phyloP scores from a whole-genome alignment of 331 rosid species.

The Rhamnella rubrinervis region DNA sequence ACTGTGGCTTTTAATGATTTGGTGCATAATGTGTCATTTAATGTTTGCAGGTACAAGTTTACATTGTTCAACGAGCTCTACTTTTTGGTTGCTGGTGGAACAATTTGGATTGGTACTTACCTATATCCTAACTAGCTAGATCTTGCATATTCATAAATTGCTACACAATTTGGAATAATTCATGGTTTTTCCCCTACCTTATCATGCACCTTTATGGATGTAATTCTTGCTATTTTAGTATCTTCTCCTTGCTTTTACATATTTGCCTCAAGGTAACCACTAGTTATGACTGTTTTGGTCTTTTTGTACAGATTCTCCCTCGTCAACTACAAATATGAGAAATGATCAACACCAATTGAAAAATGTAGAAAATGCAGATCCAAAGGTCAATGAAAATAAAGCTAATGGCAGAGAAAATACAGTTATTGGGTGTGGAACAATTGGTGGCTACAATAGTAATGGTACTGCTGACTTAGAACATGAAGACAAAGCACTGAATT shows the following conservation, averaged over 20 bases:
- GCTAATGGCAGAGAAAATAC: constrained; percentile 38
- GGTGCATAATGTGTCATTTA: constrained; percentile 11
- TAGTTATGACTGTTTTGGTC: constrained; percentile 12
- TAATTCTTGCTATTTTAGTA: background rate
- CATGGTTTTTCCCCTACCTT: background rate
- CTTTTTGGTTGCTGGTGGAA: constrained; percentile 98
- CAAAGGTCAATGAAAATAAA: constrained; percentile 44
- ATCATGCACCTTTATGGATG: background rate
- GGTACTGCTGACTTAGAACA: constrained; percentile 29
- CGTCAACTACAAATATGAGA: constrained; percentile 30
- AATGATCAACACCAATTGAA: constrained; percentile 40
- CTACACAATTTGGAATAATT: background rate
- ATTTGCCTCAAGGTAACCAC: constrained; percentile 8
- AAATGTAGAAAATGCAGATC: constrained; percentile 37
- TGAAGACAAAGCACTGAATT: constrained; percentile 12
- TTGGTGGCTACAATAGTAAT: constrained; percentile 23
- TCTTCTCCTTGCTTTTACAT: background rate
- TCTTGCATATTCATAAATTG: constrained; percentile 8
- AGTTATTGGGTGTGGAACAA: constrained; percentile 26
- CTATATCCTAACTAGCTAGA: background rate
- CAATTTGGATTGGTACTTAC: constrained; percentile 92
- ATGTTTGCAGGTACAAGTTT: constrained; percentile 85
- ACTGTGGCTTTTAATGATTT: background rate
- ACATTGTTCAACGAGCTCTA: constrained; percentile 95
- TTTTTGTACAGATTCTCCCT: constrained; percentile 60